phyloP scores from a whole-genome alignment of 1,139 yeast genomes.

The Kluyveromyces sp. region DNA sequence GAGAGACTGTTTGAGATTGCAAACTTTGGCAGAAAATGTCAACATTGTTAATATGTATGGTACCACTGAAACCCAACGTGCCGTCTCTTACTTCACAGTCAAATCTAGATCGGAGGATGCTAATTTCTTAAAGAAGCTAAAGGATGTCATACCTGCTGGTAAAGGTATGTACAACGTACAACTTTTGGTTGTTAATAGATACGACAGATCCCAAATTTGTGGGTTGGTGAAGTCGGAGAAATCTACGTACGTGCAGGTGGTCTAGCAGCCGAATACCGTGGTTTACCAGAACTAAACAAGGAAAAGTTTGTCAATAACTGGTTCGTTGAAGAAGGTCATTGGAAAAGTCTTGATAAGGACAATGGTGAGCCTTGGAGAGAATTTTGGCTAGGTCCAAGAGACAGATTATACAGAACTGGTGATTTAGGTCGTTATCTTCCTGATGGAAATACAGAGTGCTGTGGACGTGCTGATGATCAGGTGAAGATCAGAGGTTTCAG shows the following conservation, averaged over 20 bases:
- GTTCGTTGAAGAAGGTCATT: constrained; percentile 60
- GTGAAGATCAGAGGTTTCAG: constrained; percentile 98
- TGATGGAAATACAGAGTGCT: constrained; percentile 95
- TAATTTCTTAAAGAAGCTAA: constrained; percentile 68
- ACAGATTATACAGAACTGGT: constrained; percentile 92
- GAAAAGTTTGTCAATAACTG: constrained; percentile 86
- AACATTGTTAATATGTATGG: constrained; percentile 97
- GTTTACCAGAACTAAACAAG: constrained; percentile 79
- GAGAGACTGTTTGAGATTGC: constrained; percentile 90
- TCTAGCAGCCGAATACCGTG: constrained; percentile 90
- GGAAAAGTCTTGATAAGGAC: constrained; percentile 48
- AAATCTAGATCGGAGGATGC: constrained; percentile 65
- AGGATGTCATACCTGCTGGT: constrained; percentile 98
- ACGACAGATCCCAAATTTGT: constrained; percentile 81
- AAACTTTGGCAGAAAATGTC: constrained; percentile 84
- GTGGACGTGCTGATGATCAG: constrained; percentile 98
- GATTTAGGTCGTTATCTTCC: constrained; percentile 95
- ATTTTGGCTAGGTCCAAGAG: constrained; percentile 90
- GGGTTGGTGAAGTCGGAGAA: constrained; percentile 99
- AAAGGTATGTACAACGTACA: constrained; percentile 95
- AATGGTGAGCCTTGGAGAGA: constrained; percentile 60
- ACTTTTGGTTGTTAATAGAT: constrained; percentile 83
- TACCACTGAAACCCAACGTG: constrained; percentile 97
- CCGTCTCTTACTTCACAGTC: constrained; percentile 90
- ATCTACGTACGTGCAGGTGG: constrained; percentile 98